Evolutionary conservation across 768 basidiomycete genomes (phyloP).

Genomic region (Austroboletus festivus): DNA sequence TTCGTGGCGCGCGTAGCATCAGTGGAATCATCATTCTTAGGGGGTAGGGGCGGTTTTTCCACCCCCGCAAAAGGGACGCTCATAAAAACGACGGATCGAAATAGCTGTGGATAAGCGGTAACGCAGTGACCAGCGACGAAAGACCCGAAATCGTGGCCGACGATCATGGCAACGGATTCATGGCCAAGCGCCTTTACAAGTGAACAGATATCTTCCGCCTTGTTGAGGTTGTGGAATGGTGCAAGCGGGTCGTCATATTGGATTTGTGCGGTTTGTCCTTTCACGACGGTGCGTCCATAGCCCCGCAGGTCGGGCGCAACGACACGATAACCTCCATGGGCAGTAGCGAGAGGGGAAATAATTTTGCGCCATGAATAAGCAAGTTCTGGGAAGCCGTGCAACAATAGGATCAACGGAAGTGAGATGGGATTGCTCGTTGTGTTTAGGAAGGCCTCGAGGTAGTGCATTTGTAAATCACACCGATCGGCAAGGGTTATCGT

Average conservation of each 20-base stretch:
- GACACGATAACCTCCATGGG: constrained; percentile 49
- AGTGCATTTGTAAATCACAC: constrained; percentile 38
- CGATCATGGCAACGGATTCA: constrained; percentile 41
- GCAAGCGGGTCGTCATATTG: constrained; percentile 47
- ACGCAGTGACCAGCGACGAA: constrained; percentile 50
- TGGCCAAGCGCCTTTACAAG: constrained; percentile 53
- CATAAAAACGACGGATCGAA: constrained; percentile 56
- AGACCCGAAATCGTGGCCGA: constrained; percentile 65
- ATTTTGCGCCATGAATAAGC: constrained; percentile 65
- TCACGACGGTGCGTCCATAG: constrained; percentile 42
- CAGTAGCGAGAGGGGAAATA: constrained; percentile 44
- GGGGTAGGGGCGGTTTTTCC: constrained; percentile 26
- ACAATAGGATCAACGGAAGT: constrained; percentile 49
- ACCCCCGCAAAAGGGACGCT: constrained; percentile 54
- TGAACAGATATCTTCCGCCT: constrained; percentile 49
- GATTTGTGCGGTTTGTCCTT: constrained; percentile 19
- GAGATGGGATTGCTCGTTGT: constrained; percentile 15
- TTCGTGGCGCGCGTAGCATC: constrained; percentile 4
- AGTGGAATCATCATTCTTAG: constrained; percentile 1
- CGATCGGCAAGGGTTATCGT: constrained; percentile 45
- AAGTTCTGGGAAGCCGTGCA: constrained; percentile 68
- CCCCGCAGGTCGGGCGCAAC: constrained; percentile 64
- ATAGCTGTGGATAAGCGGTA: constrained; percentile 53
- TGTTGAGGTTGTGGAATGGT: constrained; percentile 49
- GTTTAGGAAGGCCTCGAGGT: constrained; percentile 45